Base-by-base conservation (phyloP, 805 yeast species). In the Hemisphaericaspora nanyangensis region DNA sequence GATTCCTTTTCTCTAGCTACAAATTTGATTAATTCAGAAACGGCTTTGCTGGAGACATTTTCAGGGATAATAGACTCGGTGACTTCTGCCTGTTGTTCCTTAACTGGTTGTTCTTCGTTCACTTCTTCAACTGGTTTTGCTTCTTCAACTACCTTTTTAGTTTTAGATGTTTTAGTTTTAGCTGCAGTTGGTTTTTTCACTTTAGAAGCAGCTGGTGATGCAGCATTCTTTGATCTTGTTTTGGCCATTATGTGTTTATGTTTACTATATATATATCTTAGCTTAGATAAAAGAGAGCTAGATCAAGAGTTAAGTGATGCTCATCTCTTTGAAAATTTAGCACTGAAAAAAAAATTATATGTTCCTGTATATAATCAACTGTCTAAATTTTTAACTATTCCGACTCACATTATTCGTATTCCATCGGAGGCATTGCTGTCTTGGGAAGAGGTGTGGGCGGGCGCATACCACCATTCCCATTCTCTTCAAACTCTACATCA, bases 11-110 rank as follows among this genome's bases (percentile, higher is more conserved):
- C 56, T 34, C 62, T 58, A 20, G 68, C 57, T 37, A 75, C 58
- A 60, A 73, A 88, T 56, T 83, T 82, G 40, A 68, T 64, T 54
- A 93, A 73, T 49, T 88, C 95, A 13, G 63, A 52, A 33, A 85
- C 59, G 10, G 91, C 90, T 45, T 76, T 76, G 19, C 40, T 31
- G 34, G 56, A 52, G 7, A 55, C 51, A 39, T 54, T 54, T 12
- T 46, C 39, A 20, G 60, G 42, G 8, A 60, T 47, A n/a, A 51
- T 33, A n/a, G 45, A 31, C 5, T 26, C n/a, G 16, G 37, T 17
- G 17, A 28, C 31, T 27, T 18, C 15, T 13, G 33, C 31, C 29
- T 31, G 12, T 11, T 10, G 11, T 11, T 13, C 12, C 33, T 30
- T n/a, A 10, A 30, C 33, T 13, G 4, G 20, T 17, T 30, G 10